A percentile compares a stretch with the other conserved stretches of the same genome.
Conservation (phyloP, 768 basidiomycete genomes). For the Pleurotus sapidus region DNA sequence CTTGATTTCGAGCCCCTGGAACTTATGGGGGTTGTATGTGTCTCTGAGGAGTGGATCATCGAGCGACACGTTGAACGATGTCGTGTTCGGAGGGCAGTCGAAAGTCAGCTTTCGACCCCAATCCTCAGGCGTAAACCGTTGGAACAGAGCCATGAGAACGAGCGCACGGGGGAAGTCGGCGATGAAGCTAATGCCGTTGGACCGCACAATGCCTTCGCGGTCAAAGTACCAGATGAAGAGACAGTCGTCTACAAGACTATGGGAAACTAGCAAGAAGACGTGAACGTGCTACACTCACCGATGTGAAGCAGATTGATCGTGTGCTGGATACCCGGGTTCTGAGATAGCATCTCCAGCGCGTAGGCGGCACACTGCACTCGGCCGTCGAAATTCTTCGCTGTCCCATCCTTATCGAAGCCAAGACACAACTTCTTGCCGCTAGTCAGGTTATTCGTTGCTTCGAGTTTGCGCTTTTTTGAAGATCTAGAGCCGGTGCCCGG, state of each 20-base stretch:
- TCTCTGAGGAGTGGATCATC: not conserved
- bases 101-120: constrained; percentile 16
- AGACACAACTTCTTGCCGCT: not conserved
- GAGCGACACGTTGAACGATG: not conserved
- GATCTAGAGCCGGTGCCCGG: not conserved
- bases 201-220: constrained; percentile 20
- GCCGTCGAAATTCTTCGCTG: not conserved
- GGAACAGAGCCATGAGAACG: constrained; percentile 21
- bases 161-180: constrained; percentile 20
- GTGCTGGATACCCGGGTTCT: constrained; percentile 3
- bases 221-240: constrained; percentile 24
- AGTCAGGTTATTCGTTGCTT: not conserved
- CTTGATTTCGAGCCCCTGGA: not conserved
- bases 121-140: constrained; percentile 19
- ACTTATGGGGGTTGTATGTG: not conserved
- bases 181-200: constrained; percentile 21
- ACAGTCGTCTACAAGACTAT: constrained; percentile 13
- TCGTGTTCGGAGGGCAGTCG: not conserved
- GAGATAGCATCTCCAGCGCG: constrained; percentile 9
- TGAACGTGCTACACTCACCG: not conserved
- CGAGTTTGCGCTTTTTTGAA: not conserved
- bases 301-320: constrained; percentile 9
- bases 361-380: constrained; percentile 7
- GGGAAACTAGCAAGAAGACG: not conserved
- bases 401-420: not conserved